These are phyloP conservation scores for Penicillium lividum DNA, from an alignment of 495 filamentous ascomycete genomes.

Conservation along the genomic window DNA sequence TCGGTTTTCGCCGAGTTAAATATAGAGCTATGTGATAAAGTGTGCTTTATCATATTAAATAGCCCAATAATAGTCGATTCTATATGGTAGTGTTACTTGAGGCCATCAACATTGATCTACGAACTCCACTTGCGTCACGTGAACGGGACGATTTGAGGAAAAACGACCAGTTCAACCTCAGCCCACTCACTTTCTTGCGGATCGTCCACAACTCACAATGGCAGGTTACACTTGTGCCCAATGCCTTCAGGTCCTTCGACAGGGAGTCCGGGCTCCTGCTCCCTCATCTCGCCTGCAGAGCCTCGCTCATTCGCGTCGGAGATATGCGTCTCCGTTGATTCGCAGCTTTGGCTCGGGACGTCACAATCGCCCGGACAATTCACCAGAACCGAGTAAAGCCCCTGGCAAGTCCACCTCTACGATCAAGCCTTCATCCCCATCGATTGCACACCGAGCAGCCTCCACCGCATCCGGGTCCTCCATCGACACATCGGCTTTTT, in stretches of 20 bases:
- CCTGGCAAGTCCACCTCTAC: slow-evolving; percentile 9
- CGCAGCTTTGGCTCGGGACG: slow-evolving; percentile 36
- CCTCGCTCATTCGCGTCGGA: slow-evolving; percentile 27
- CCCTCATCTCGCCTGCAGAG: slow-evolving; percentile 24
- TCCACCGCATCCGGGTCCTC: slow-evolving; percentile 27
- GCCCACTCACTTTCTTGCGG: slow-evolving; percentile 9
- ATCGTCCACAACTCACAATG: slow-evolving; percentile 32
- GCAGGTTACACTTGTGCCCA: slow-evolving; percentile 45
- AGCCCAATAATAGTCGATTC: no score
- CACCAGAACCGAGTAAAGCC: slow-evolving; percentile 20
- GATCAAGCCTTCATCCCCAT: slow-evolving; percentile 7
- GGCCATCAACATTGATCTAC: background rate
- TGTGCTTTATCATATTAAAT: no score
- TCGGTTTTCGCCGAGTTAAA: background rate
- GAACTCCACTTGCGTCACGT: slow-evolving; percentile 17
- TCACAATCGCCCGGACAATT: slow-evolving; percentile 21
- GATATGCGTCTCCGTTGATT: slow-evolving; percentile 28
- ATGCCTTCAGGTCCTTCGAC: slow-evolving; percentile 42
- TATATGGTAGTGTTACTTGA: no score
- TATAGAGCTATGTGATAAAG: no score
- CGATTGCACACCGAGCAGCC: slow-evolving; percentile 28
- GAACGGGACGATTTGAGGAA: slow-evolving; percentile 14
- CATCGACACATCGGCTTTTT: slow-evolving; percentile 48
- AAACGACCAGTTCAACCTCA: slow-evolving; percentile 17
- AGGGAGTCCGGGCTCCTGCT: slow-evolving; percentile 24